phyloP scores from a whole-genome alignment of 2,329 filamentous ascomycete genomes.

The Aspergillus fumigatus region DNA sequence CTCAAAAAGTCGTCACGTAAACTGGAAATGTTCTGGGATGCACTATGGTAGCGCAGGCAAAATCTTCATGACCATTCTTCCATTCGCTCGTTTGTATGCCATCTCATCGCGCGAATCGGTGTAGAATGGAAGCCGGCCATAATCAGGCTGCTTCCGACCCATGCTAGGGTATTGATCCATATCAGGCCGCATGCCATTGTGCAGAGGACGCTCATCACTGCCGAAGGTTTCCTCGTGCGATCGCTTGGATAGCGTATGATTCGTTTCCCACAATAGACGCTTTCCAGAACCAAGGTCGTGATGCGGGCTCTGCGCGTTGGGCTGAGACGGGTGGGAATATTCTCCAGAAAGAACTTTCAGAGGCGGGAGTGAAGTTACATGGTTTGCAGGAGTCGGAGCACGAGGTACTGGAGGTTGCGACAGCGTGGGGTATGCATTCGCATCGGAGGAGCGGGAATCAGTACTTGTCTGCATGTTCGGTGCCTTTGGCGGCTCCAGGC shows the following conservation, averaged over 20 bases:
- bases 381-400: slow-evolving; percentile 24
- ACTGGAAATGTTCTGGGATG: neutral
- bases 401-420: slow-evolving; percentile 18
- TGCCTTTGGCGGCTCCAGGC: slow-evolving; percentile 23
- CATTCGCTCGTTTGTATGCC: slow-evolving; percentile 35
- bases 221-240: slow-evolving; percentile 38
- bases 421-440: slow-evolving; percentile 38
- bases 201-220: slow-evolving; percentile 35
- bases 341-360: slow-evolving; percentile 33
- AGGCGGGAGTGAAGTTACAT: slow-evolving; percentile 31
- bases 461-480: slow-evolving; percentile 27
- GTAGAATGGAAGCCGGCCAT: slow-evolving; percentile 21
- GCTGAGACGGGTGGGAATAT: slow-evolving; percentile 21
- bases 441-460: slow-evolving; percentile 34
- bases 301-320: slow-evolving; percentile 16
- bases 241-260: slow-evolving; percentile 27
- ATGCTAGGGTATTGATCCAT: slow-evolving; percentile 19
- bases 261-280: slow-evolving; percentile 30
- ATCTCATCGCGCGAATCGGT: slow-evolving; percentile 24
- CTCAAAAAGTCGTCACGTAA: neutral
- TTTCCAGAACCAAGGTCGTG: slow-evolving; percentile 23
- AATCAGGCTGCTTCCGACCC: slow-evolving; percentile 24
- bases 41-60: slow-evolving; percentile 19
- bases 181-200: slow-evolving; percentile 43
- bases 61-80: slow-evolving; percentile 29